A percentile compares a stretch with the other conserved stretches of the same genome.
phyloP scores from a whole-genome alignment of 2,329 filamentous ascomycete species.

The Fusarium gaditjirri region DNA sequence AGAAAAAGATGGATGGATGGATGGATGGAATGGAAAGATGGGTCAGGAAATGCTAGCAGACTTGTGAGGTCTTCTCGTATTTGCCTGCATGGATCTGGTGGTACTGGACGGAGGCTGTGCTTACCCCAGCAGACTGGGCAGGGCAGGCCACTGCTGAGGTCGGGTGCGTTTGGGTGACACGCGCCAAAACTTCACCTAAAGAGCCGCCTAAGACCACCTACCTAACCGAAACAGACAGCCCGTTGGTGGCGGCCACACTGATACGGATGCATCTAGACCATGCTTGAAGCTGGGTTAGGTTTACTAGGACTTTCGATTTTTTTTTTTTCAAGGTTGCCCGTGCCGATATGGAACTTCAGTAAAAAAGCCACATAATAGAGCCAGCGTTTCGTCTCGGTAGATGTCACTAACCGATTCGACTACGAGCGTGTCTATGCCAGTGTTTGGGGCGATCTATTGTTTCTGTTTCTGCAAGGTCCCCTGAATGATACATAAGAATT shows the following conservation, averaged over 20 bases:
- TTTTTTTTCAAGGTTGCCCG: slow-evolving; percentile 13
- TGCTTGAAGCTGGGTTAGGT: slow-evolving; percentile 13
- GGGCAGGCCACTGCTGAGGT: background rate
- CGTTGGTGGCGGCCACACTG: background rate
- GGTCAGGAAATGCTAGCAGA: slow-evolving; percentile 16
- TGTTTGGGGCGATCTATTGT: slow-evolving; percentile 19
- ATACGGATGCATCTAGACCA: slow-evolving; percentile 6
- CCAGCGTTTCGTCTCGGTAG: slow-evolving; percentile 17
- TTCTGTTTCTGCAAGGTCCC: slow-evolving; percentile 17
- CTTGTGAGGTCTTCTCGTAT: slow-evolving; percentile 28
- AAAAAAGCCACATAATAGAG: background rate
- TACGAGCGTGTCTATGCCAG: background rate
- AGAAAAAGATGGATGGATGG: slow-evolving; percentile 1
- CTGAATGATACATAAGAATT: background rate
- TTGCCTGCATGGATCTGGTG: slow-evolving; percentile 12
- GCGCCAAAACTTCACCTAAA: background rate
- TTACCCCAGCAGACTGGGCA: background rate
- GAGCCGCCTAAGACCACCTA: slow-evolving; percentile 9
- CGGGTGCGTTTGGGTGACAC: background rate
- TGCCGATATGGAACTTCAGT: background rate
- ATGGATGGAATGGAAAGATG: slow-evolving; percentile 22
- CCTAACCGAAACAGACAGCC: slow-evolving; percentile 11
- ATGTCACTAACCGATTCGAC: slow-evolving; percentile 12
- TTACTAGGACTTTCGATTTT: background rate
- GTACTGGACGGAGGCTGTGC: slow-evolving; percentile 13